Conservation (phyloP, 2,329 filamentous ascomycete species). For the Colletotrichum lupini region DNA sequence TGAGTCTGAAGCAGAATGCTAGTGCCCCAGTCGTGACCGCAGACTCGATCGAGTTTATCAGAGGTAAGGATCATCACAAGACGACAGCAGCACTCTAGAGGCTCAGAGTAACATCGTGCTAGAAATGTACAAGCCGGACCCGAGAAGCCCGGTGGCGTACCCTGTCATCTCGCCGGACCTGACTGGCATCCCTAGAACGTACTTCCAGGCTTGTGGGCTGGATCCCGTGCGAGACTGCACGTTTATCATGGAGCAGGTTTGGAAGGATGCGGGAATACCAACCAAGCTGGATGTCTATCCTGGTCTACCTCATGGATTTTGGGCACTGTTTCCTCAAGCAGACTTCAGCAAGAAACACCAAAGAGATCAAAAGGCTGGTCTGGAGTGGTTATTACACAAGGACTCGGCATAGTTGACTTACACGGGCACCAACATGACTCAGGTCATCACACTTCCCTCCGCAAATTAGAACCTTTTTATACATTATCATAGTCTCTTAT, state of each 20-base stretch:
- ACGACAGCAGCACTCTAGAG: not conserved
- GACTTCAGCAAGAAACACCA: constrained; percentile 38
- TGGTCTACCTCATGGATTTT: constrained; percentile 45
- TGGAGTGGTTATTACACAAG: constrained; percentile 39
- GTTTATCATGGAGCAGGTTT: constrained; percentile 44
- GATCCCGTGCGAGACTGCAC: constrained; percentile 45
- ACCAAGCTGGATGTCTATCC: constrained; percentile 44
- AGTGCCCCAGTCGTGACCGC: constrained; percentile 39
- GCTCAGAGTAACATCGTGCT: not conserved
- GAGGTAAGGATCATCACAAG: constrained; percentile 34
- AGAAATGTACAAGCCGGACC: constrained; percentile 43
- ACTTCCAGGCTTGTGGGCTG: constrained; percentile 45
- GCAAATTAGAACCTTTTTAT: not conserved
- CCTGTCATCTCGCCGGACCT: constrained; percentile 40
- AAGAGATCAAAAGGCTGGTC: constrained; percentile 37
- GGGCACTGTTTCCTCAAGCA: constrained; percentile 40
- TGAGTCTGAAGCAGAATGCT: constrained; percentile 43
- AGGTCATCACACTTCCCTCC: not conserved
- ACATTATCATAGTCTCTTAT: no score
- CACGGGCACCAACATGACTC: not conserved
- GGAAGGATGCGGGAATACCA: constrained; percentile 40
- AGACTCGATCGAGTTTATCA: constrained; percentile 39
- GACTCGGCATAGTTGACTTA: not conserved
- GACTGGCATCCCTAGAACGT: constrained; percentile 43
- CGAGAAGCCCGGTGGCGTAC: constrained; percentile 40